Conservation (phyloP, 139 green algal species). For the Chlorella sp. region DNA sequence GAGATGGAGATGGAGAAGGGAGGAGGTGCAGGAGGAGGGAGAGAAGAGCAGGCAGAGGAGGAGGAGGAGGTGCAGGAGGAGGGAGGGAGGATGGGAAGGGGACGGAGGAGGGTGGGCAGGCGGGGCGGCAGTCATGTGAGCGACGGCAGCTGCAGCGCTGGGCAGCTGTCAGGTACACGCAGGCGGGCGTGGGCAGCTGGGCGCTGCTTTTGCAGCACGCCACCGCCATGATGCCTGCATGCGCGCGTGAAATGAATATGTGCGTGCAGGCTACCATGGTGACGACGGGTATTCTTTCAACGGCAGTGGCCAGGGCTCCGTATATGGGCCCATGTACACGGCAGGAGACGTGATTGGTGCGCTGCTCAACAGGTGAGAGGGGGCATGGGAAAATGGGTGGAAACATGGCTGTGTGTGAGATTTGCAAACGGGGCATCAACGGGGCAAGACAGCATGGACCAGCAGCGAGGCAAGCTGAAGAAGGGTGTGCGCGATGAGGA, state of each 20-base stretch:
- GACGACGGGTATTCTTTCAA: conserved; percentile 53
- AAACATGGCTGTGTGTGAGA: too few species aligned
- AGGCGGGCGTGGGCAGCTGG: not conserved
- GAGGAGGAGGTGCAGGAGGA: not conserved
- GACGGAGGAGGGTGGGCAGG: not conserved
- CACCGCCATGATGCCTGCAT: too few species aligned
- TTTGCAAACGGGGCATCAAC: too few species aligned
- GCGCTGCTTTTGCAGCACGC: not conserved
- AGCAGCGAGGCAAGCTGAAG: too few species aligned
- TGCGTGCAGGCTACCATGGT: conserved; percentile 32
- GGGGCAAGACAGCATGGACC: too few species aligned
- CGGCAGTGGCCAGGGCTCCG: conserved; percentile 25
- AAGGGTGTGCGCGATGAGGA: too few species aligned
- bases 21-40: not conserved
- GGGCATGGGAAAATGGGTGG: conserved; percentile 16
- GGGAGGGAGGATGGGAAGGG: not conserved
- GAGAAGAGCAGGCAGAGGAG: not conserved
- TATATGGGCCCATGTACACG: conserved; percentile 32
- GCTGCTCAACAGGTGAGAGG: conserved; percentile 29
- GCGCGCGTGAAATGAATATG: too few species aligned
- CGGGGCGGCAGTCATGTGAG: not conserved
- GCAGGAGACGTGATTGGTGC: conserved; percentile 37
- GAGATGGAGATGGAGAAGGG: too few species aligned
- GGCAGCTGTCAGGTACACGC: too few species aligned
- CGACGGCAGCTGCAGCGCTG: not conserved